These are phyloP conservation scores for Pulveroboletus frians DNA, from an alignment of 768 basidiomycete species.

Conservation along the genomic window DNA sequence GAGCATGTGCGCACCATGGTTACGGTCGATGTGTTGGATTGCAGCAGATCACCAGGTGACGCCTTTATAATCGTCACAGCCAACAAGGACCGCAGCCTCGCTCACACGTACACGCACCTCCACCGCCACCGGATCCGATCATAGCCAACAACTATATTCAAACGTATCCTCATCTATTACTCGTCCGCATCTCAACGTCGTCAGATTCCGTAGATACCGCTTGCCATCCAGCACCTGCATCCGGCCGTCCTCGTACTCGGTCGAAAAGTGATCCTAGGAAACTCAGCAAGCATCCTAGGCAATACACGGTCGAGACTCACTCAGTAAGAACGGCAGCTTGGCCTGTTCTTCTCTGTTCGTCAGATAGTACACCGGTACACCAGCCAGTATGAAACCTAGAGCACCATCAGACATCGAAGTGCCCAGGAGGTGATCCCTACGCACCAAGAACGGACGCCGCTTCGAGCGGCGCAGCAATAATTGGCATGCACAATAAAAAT, in stretches of 20 bases:
- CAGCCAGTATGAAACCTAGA: constrained; percentile 70
- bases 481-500: constrained; percentile 81
- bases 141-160: background rate
- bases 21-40: background rate
- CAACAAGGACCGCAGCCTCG: background rate
- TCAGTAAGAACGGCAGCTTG: constrained; percentile 24
- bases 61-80: background rate
- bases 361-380: constrained; percentile 79
- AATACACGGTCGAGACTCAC: constrained; percentile 31
- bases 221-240: constrained; percentile 65
- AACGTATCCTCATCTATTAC: background rate
- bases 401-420: background rate
- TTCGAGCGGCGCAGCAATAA: constrained; percentile 88
- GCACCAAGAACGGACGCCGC: constrained; percentile 82
- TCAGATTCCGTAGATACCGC: constrained; percentile 66
- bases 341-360: constrained; percentile 52
- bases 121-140: no score
- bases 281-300: constrained; percentile 6
- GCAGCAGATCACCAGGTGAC: background rate
- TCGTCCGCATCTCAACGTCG: constrained; percentile 53
- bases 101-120: background rate
- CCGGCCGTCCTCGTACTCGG: constrained; percentile 47
- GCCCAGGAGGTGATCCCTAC: constrained; percentile 15
- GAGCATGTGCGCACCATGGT: constrained; percentile 17
- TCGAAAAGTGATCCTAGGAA: constrained; percentile 40